Evolutionary conservation across 495 filamentous ascomycete genomes (phyloP).

Genomic region (Neurospora sp.): DNA sequence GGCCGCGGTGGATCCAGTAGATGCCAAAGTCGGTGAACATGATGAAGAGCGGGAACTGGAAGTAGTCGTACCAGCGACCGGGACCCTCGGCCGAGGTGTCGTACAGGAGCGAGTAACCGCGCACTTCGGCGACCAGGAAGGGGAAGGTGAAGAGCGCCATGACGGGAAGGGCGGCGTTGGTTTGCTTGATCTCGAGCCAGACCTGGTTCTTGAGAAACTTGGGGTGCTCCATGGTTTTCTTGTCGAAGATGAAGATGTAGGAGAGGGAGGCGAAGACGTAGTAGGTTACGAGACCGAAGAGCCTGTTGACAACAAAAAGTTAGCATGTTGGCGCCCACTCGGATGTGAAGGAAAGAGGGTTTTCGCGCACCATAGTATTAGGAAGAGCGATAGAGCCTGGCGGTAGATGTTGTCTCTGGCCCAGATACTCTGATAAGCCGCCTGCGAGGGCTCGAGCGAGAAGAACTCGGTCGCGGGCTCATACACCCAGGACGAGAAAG

Average conservation of each 20-base stretch:
- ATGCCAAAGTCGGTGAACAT: slow-evolving; percentile 87
- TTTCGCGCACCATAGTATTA: slow-evolving; percentile 70
- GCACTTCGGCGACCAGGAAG: slow-evolving; percentile 75
- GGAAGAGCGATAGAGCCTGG: slow-evolving; percentile 63
- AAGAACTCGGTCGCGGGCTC: slow-evolving; percentile 65
- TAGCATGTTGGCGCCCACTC: not conserved
- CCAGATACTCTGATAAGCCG: slow-evolving; percentile 76
- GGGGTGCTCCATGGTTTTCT: slow-evolving; percentile 77
- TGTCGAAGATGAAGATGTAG: slow-evolving; percentile 90
- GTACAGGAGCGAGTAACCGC: slow-evolving; percentile 83
- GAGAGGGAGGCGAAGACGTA: slow-evolving; percentile 75
- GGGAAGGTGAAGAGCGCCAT: slow-evolving; percentile 80
- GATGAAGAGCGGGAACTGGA: slow-evolving; percentile 90
- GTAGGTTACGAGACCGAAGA: slow-evolving; percentile 78
- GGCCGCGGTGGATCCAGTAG: slow-evolving; percentile 88
- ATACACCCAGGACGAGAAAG: slow-evolving; percentile 45
- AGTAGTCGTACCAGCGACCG: slow-evolving; percentile 61
- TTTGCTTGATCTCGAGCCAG: slow-evolving; percentile 71
- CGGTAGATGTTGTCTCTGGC: slow-evolving; percentile 70
- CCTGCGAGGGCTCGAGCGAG: slow-evolving; percentile 57
- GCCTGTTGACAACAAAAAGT: slow-evolving; percentile 39
- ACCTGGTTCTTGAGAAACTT: slow-evolving; percentile 96
- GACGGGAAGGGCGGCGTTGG: slow-evolving; percentile 60
- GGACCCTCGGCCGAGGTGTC: slow-evolving; percentile 62
- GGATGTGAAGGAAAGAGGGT: not conserved